A percentile compares a stretch with the other conserved stretches of the same genome.
Evolutionary conservation across 169 alveolate genomes (phyloP).

Genomic region (Plasmodium cynomolgi): DNA sequence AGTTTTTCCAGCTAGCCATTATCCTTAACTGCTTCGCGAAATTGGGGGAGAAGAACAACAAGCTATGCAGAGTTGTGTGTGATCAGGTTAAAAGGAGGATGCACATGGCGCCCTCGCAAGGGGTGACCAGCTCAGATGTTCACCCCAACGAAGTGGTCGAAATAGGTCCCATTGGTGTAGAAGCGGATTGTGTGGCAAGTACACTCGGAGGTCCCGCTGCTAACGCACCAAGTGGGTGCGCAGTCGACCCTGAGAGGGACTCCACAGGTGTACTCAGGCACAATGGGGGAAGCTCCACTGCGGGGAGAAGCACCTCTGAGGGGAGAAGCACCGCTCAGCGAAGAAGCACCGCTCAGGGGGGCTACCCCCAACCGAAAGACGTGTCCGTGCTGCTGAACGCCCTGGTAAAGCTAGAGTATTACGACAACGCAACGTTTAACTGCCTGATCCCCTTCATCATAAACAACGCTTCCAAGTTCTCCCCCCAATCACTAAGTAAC

Average conservation of each 20-base stretch:
- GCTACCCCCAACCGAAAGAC: conserved; percentile 33
- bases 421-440: conserved; percentile 55
- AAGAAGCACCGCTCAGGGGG: background rate
- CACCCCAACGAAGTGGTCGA: background rate
- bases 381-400: conserved; percentile 49
- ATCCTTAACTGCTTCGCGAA: conserved; percentile 22
- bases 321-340: background rate
- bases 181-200: background rate
- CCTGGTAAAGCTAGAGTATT: conserved; percentile 29
- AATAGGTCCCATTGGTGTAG: background rate
- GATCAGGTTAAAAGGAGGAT: conserved; percentile 35
- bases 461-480: conserved; percentile 15
- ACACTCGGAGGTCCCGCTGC: background rate
- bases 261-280: background rate
- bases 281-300: background rate
- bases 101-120: background rate
- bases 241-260: background rate
- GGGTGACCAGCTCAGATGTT: background rate
- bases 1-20: conserved; percentile 56
- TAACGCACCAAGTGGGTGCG: background rate
- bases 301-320: no score
- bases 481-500: conserved; percentile 67
- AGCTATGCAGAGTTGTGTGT: conserved; percentile 38
- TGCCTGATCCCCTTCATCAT: conserved; percentile 58
- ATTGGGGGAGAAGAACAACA: conserved; percentile 55